phyloP scores from a whole-genome alignment of 2,329 filamentous ascomycete species.

The Pyrenophora tritici-repentis region DNA sequence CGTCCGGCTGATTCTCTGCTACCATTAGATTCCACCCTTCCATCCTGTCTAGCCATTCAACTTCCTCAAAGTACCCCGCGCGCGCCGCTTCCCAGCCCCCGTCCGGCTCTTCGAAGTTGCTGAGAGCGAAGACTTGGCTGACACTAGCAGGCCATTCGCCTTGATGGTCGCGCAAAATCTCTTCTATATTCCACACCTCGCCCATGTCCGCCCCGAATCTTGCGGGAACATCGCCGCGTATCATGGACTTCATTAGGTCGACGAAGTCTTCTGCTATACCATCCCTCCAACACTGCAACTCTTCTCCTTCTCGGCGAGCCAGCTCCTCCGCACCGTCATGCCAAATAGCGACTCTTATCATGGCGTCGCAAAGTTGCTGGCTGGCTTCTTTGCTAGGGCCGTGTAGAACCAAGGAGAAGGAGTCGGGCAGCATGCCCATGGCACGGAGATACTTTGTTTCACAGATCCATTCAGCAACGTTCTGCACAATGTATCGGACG shows the following conservation, averaged over 20 bases:
- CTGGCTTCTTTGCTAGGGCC: background rate
- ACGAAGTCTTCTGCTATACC: background rate
- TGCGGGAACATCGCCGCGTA: background rate
- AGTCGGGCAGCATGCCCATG: background rate
- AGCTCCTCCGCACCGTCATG: background rate
- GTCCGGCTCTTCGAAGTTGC: background rate
- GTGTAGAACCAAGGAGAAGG: constrained; percentile 1
- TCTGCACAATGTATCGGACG: background rate
- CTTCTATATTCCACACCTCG: background rate
- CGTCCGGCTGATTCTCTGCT: background rate
- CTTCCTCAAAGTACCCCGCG: background rate
- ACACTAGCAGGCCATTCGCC: background rate
- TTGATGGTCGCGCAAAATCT: background rate
- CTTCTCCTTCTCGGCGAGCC: background rate
- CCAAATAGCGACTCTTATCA: background rate
- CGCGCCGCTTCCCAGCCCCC: background rate
- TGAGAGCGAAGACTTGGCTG: background rate
- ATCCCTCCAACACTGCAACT: background rate
- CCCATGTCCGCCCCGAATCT: constrained; percentile 1
- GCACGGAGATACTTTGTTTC: background rate
- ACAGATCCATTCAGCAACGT: background rate
- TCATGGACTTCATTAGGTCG: background rate
- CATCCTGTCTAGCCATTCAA: background rate
- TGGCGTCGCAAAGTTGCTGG: constrained; percentile 1
- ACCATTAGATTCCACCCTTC: background rate